Evolutionary conservation across 2,329 filamentous ascomycete genomes (phyloP).

Genomic region (Colletotrichum liaoningense): DNA sequence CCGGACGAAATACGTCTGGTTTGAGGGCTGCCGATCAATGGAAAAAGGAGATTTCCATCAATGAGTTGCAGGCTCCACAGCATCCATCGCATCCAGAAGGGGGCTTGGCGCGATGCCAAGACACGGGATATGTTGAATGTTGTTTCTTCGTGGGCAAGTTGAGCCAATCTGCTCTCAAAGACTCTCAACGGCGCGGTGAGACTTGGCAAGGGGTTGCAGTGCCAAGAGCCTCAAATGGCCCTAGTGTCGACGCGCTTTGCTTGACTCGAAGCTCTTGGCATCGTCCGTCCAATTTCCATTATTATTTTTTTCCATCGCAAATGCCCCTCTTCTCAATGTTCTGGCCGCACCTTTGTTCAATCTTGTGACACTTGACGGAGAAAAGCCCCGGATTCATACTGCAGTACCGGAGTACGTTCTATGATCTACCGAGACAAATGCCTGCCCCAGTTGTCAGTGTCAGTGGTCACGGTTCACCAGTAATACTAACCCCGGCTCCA

Average conservation of each 20-base stretch:
- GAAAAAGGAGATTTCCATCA: constrained; percentile 29
- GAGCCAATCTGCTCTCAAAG: constrained; percentile 8
- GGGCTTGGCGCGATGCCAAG: constrained; percentile 23
- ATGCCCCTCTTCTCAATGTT: background rate
- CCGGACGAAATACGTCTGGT: background rate
- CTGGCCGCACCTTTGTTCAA: background rate
- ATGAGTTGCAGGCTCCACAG: constrained; percentile 20
- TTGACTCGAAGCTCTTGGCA: constrained; percentile 29
- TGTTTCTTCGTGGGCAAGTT: background rate
- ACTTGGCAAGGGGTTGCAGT: constrained; percentile 19
- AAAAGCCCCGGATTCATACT: constrained; percentile 16
- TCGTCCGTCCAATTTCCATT: constrained; percentile 32
- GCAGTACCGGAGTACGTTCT: constrained; percentile 20
- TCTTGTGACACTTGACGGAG: constrained; percentile 7
- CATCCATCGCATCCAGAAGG: background rate
- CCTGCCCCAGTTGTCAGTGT: background rate
- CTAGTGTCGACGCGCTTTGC: constrained; percentile 1
- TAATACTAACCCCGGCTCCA: background rate
- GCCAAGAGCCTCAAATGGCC: background rate
- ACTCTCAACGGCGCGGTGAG: constrained; percentile 12
- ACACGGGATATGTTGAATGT: constrained; percentile 3
- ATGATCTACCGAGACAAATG: constrained; percentile 30
- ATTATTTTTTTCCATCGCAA: background rate
- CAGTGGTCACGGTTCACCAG: too few relatives aligned
- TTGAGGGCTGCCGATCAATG: constrained; percentile 10